Evolutionary conservation across 768 basidiomycete genomes (phyloP), one percentile per base, ranked within the genome.

Genomic region (Collybia nuda): DNA sequence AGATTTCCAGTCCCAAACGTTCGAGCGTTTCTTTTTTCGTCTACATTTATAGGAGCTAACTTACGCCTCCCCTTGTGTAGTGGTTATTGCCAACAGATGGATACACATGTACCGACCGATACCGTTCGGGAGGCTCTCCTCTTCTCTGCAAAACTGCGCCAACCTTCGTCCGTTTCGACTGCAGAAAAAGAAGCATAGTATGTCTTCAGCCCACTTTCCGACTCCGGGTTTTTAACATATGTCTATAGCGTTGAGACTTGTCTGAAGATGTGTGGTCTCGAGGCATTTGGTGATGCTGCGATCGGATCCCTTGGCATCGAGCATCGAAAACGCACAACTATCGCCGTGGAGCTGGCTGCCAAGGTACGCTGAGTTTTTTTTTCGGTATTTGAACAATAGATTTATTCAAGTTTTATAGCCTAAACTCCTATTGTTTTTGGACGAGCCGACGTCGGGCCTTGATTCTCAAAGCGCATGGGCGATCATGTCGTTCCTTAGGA

Each of bases 381-480:
- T 32, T 6, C 24, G 24, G 14, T 12, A 11, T 14, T 3, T 11
- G 32, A 9, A 17, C 35, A 7, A 17, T 17, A n/a, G 2, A 2
- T 15, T 17, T 18, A 14, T 11, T 22, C 24, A 7, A 5, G 14
- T 11, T 2, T 14, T 14, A n/a, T 23, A 84, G 82, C 93, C 91
- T 0, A 81, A 82, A 62, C 72, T 93, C 0, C 72, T 96, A 0
- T 75, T 95, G 23, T 94, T 95, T 74, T 69, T 93, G 40, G 93
- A 94, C 58, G 92, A 95, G 63, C 93, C 93, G 0, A 95, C 93
- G 2, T 86, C 89, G 35, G 91, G 92, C 23, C 73, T 94, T 14
- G 90, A 93, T 64, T 91, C 90, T 0, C 90, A 92, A 67, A 88
- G 85, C 48, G 90, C 91, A 2, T 90, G 90, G 89, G 85, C 84